Evolutionary conservation across 345 rosid species (phyloP).

Genomic region (Abelmoschus esculentus): DNA sequence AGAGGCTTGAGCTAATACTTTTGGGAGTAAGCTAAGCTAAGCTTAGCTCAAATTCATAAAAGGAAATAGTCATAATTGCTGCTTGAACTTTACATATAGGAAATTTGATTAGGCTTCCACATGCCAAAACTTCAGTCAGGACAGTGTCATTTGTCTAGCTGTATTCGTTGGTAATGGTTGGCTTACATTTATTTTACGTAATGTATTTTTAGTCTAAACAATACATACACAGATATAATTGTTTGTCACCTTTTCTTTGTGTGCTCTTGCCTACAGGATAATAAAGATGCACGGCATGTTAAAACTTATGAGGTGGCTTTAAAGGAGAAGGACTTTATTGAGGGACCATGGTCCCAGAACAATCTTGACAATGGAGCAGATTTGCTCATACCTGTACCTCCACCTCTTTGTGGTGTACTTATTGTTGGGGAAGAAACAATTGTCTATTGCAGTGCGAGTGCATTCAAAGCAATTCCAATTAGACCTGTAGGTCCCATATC

Average conservation of each 20-base stretch:
- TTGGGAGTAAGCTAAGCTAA: neutral
- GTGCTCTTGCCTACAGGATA: constrained; percentile 48
- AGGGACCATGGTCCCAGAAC: constrained; percentile 97
- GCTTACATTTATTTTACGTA: neutral
- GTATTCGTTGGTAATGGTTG: neutral
- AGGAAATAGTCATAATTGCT: neutral
- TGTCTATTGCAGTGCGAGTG: constrained; percentile 85
- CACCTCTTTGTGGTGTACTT: constrained; percentile 90
- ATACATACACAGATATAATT: neutral
- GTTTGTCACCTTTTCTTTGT: constrained; percentile 1
- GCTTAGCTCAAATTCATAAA: neutral
- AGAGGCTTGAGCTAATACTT: neutral
- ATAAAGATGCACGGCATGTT: constrained; percentile 95
- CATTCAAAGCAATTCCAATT: constrained; percentile 73
- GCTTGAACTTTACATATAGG: neutral
- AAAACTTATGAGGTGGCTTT: constrained; percentile 89
- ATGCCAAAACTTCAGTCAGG: neutral
- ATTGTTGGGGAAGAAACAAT: constrained; percentile 94
- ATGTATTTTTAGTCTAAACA: neutral
- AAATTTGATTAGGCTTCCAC: neutral
- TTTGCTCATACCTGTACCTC: constrained; percentile 89
- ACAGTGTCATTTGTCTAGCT: neutral
- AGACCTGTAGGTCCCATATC: constrained; percentile 52
- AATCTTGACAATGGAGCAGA: constrained; percentile 93
- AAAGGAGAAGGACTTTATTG: constrained; percentile 93